Conservation (phyloP, 2,329 filamentous ascomycete genomes). For the Fragosphaeria purpurea region DNA sequence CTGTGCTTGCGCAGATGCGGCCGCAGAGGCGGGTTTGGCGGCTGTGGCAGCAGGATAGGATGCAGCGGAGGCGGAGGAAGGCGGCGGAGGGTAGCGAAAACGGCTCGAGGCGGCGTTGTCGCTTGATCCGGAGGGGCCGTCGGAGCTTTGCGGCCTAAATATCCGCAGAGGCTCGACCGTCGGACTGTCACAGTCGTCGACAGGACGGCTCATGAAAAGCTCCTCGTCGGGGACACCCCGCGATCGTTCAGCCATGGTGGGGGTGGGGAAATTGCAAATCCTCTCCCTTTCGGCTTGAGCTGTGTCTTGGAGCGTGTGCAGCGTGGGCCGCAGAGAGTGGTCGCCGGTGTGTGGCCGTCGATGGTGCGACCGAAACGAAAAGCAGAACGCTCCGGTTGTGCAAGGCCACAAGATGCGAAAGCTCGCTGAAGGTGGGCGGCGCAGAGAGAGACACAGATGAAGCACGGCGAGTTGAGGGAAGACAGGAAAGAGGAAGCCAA, state of each 20-base stretch:
- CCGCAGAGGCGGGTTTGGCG: conserved; percentile 36
- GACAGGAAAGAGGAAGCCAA: too few relatives aligned
- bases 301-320: too few relatives aligned
- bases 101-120: conserved; percentile 26
- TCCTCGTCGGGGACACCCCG: conserved; percentile 68
- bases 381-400: too few relatives aligned
- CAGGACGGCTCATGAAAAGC: conserved; percentile 61
- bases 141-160: conserved; percentile 64
- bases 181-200: conserved; percentile 54
- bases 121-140: conserved; percentile 23
- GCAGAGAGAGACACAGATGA: too few relatives aligned
- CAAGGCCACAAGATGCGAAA: too few relatives aligned
- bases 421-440: too few relatives aligned
- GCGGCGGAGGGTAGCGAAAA: conserved; percentile 42
- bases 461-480: too few relatives aligned
- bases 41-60: neutral
- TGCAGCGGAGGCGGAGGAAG: conserved; percentile 21
- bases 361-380: too few relatives aligned
- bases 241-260: conserved; percentile 37
- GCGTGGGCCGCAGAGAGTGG: too few relatives aligned
- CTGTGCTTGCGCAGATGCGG: too few relatives aligned
- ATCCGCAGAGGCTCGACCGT: conserved; percentile 78
- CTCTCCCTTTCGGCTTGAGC: too few relatives aligned
- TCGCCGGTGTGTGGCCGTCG: too few relatives aligned
- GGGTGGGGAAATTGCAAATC: neutral